Base-by-base conservation (phyloP, 306 rosid genomes). In the Canavalia gladiata region DNA sequence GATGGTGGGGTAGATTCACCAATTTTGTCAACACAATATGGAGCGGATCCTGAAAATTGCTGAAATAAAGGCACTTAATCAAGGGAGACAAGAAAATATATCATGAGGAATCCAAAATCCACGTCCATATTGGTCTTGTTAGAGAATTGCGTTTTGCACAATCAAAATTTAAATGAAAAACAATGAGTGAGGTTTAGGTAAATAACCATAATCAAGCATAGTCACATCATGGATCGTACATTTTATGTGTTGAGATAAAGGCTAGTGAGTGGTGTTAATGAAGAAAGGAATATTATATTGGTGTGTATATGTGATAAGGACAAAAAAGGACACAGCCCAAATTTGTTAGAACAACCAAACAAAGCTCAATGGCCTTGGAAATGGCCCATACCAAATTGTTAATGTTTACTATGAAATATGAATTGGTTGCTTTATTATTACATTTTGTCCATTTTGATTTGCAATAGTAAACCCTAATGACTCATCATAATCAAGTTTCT, bases 1-100 rank as follows among this genome's bases (percentile, higher is more conserved):
- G n/a, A 65, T 67, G 80, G 88, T 86, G 84, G 86, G 81, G 70
- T n/a, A 77, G 84, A 74, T 9, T 58, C 55, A 46, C 37, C 58
- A 77, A 46, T 57, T 72, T 81, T 72, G 80, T 82, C 86, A 72
- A 77, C 88, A 77, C 64, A 77, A 72, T 11, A 62, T 77, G 64
- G 64, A 75, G 25, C 1, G 64, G 68, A 42, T 72, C 41, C 25
- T 43, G 82, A 50, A 35, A 73, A 66, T 50, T 18, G 56, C 42
- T 31, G 59, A 54, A 45, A 42, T 35, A 77, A 66, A 39, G 37
- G 63, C 42, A 25, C 33, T 29, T 73, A 52, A 81, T 73, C 49
- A 42, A 9, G 58, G 63, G 35, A 49, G 84, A 55, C 62, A 56
- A 11, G 2, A 47, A 54, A 55, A 82, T 45, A 35, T 4, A 42